phyloP scores from a whole-genome alignment of 108 stramenopile species.

The Cyclotella kingstonii region DNA sequence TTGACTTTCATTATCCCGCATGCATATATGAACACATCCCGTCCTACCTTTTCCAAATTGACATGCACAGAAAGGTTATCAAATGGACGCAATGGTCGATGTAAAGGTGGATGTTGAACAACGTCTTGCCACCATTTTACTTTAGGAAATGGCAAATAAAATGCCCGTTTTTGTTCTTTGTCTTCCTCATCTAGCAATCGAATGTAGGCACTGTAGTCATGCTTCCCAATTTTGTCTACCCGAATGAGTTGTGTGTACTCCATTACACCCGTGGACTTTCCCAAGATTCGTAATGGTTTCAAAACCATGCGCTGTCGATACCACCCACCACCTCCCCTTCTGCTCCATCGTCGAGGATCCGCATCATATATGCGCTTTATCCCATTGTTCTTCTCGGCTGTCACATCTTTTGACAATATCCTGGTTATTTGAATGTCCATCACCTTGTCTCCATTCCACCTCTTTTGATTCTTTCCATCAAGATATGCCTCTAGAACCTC shows the following conservation, averaged over 20 bases:
- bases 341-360: too few species aligned
- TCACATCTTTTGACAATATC: conserved; percentile 3
- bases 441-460: conserved; percentile 53
- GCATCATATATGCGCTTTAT: too few species aligned
- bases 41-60: conserved; percentile 41
- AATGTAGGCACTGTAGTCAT: conserved; percentile 33
- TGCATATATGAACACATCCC: conserved; percentile 53
- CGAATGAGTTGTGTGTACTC: conserved; percentile 46
- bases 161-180: conserved; percentile 28
- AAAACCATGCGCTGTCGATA: conserved; percentile 50
- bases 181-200: conserved; percentile 32
- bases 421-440: conserved; percentile 25
- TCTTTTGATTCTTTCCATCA: conserved; percentile 46
- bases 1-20: conserved; percentile 53
- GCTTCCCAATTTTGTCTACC: conserved; percentile 47
- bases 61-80: conserved; percentile 52
- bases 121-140: too few species aligned
- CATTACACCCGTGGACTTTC: conserved; percentile 51
- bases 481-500: conserved; percentile 55
- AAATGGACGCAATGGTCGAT: conserved; percentile 43
- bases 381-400: too few species aligned
- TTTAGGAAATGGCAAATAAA: too few species aligned
- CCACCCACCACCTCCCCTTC: conserved; percentile 21
- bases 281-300: conserved; percentile 51
- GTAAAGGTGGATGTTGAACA: too few species aligned